Evolutionary conservation across 2,329 filamentous ascomycete genomes (phyloP), one percentile per base, ranked within the genome.

Genomic region (Phaeosphaeria sp.): DNA sequence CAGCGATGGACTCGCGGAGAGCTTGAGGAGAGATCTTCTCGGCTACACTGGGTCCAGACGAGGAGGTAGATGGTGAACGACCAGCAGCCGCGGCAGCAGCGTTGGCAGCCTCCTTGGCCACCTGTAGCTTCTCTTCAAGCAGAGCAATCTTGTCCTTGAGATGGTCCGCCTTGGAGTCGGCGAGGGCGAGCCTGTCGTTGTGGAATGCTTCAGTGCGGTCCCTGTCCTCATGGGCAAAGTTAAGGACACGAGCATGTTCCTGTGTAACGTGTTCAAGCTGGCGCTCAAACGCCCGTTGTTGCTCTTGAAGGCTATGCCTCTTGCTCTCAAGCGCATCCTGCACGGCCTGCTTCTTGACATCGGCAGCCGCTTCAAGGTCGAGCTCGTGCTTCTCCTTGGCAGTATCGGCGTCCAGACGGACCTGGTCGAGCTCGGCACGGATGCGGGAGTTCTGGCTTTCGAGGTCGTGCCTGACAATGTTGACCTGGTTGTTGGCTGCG

Each of bases 21-120:
- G 95, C 95, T 78, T 98, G 94, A 0, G 93, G 92, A 2, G 94
- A 97, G 56, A 97, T 92, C 82, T 91, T 96, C 75, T 95, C 92
- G 0, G 92, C 91, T 3, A 80, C 78, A n/a, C 75, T 27, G 73
- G 67, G 48, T 73, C 74, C 65, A 76, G 63, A 65, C 22, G 61
- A 64, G 25, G 65, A 75, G 45, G 78, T 77, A 58, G 82, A 74
- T 6, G 84, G 83, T 9, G 83, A 81, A 39, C 80, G 80, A 22
- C 81, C 45, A 21, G 79, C 76, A 24, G 91, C 92, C 33, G 91
- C 92, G 76, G 87, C 92, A 17, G 93, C 94, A 39, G 93, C 92
- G 59, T 88, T 87, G 9, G 93, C 93, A 30, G 93, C 93, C 72
- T 93, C 88, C 74, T 93, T 93, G 22, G 94, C 90, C 66, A 98